Evolutionary conservation across 2,329 filamentous ascomycete species (phyloP), one percentile per base, ranked within the genome.

Genomic region (Chaetomium olivaceum): DNA sequence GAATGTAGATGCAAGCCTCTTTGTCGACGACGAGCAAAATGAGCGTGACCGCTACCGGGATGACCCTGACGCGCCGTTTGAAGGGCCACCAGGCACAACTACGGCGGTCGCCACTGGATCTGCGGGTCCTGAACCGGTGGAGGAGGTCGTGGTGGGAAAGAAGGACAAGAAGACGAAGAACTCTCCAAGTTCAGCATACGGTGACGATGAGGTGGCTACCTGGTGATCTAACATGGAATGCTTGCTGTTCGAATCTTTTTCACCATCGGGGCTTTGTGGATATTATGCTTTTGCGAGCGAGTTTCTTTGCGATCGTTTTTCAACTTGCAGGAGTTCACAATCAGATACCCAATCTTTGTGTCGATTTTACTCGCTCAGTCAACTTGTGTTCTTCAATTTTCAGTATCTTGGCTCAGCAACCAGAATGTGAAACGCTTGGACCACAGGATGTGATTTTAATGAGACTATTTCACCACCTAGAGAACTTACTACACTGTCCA

Each of bases 1-100:
- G 25, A 31, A 23, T 27, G 25, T 59, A n/a, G 39, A 69, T 27
- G 57, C 66, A 21, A 58, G 58, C 3, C 21, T 71, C 50, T 68
- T 70, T 60, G 68, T 70, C 3, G 64, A 67, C 50, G 63, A 69
- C 25, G 58, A 62, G 5, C 63, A 71, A 23, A 51, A 39, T 23
- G 63, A 66, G 39, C 62, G 59, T n/a, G 66, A 67, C 21, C 48
- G 57, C n/a, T 68, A 71, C 27, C 11, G 52, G n/a, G 69, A 70
- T 50, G 65, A 69, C 14, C 62, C 65, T 4, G 66, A 68, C 12
- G 67, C 25, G 5, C n/a, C 14, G 7, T 54, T 61, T 25, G 59
- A 25, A 0, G 61, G 8, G 12, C 60, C 61, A 3, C 56, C 64
- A 11, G 33, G 59, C 2, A 50, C 52, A 1, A 64, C 64, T 1